Evolutionary conservation across 2,329 filamentous ascomycete genomes (phyloP), one percentile per base, ranked within the genome.

Genomic region (Neurospora sp.): DNA sequence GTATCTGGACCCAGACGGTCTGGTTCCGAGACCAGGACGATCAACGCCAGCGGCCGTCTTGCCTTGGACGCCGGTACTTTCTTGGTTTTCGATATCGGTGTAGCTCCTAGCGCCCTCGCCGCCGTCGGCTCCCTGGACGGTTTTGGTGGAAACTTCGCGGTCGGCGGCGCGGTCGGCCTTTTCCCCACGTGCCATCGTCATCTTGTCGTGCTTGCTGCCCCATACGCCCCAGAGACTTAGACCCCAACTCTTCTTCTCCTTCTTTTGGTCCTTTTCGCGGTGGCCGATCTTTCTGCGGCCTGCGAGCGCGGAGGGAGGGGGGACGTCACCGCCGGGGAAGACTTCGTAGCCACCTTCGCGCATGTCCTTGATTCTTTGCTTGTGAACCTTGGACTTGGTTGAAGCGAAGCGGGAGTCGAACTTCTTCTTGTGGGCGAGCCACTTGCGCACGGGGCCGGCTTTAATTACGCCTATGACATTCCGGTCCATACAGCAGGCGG

Each of bases 181-280:
- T 68, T 85, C 78, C 77, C 90, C 87, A 3, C 87, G 82, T 66
- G 84, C 81, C 3, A 96, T 84, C 0, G 91, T 91, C 72, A 85
- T 85, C 78, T 95, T 87, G 77, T 98, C 96, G 77, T 97, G 93
- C 78, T 92, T 96, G 66, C 91, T 94, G 15, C 93, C 93, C 91
- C 93, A 96, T 1, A 90, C 84, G 67, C 89, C 91, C 95, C 95
- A 98, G 73, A 97, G 82, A 2, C 90, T 88, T 78, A 97, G 83
- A 8, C 91, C 92, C 80, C 91, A 87, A 73, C 91, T 93, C 19
- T 72, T 74, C 39, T 81, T 84, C 79, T 84, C 89, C 77, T 85
- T 85, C 75, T 83, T 84, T 72, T 85, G 84, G n/a, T 83, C 78
- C 74, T 66, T 66, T n/a, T 82, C 74, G 68, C 82, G 81, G 71